Base-by-base conservation (phyloP, 768 basidiomycete species). In the Auricularia sp. region DNA sequence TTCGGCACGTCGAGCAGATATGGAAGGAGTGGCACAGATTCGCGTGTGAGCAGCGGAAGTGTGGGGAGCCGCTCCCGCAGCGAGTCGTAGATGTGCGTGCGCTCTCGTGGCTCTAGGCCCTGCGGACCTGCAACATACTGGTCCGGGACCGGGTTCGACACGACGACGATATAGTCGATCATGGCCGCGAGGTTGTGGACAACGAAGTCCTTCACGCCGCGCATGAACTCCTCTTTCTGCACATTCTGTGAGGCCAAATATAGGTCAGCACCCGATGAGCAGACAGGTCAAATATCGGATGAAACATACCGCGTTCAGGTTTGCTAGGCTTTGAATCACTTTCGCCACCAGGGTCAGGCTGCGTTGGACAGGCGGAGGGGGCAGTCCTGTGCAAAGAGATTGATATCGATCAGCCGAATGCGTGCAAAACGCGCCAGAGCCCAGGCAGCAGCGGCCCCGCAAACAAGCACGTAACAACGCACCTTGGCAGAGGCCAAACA, bases 281-380 rank as follows among this genome's bases (percentile, higher is more conserved):
- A 53, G n/a, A 35, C 56, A 60, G 36, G 62, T 35, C 43, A 36
- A 62, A 62, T 66, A 34, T 39, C 33, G 34, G 29, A 16, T 14
- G 6, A 10, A 12, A 44, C 86, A 68, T 72, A 88, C 90, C 7
- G 82, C 73, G 67, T 90, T 92, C 63, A 94, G 77, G 73, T 95
- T 95, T 4, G 93, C 93, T 47, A 94, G 77, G 68, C 88, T 93
- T 74, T 93, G 91, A 21, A 95, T 82, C n/a, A 88, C 89, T 74
- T 92, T 93, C 6, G 91, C 92, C 62, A 95, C 86, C 68, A 91
- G 72, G 0, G 88, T 94, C 61, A 95, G 79, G 72, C 87, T 93
- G 42, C 92, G 84, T 70, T 90, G 87, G 10, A 92, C 84, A 8
- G 84, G 76, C 21, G 78, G 71, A 63, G 80, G 80, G 3, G 90